phyloP scores from a whole-genome alignment of 805 yeast genomes.

The Candida maesae region DNA sequence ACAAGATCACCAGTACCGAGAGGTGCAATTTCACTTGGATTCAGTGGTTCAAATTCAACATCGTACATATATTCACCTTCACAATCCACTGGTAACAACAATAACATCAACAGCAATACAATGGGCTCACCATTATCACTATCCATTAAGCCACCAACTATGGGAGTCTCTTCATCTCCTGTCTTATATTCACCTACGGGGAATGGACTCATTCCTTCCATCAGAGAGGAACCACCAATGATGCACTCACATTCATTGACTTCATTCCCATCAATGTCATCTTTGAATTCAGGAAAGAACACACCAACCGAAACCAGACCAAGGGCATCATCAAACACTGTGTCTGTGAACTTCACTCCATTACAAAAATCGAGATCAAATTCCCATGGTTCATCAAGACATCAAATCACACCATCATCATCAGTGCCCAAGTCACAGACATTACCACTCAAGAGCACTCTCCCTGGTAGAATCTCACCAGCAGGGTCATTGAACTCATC shows the following conservation, averaged over 20 bases:
- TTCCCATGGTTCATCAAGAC: constrained; percentile 10
- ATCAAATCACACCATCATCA: background rate
- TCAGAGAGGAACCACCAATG: constrained; percentile 16
- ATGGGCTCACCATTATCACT: constrained; percentile 9
- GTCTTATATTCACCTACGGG: constrained; percentile 24
- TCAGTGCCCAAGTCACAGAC: background rate
- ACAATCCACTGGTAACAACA: too few relatives aligned
- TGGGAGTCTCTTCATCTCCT: constrained; percentile 23
- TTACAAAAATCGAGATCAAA: constrained; percentile 15
- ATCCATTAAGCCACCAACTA: constrained; percentile 21
- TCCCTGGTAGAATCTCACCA: constrained; percentile 10
- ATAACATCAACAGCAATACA: constrained; percentile 1
- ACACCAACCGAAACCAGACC: constrained; percentile 11
- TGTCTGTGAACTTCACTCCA: constrained; percentile 8
- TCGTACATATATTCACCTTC: constrained; percentile 26
- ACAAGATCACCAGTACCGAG: constrained; percentile 26
- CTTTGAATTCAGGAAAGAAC: constrained; percentile 17
- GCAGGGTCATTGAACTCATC: constrained; percentile 3
- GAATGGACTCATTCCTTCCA: constrained; percentile 13
- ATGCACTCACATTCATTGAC: constrained; percentile 11
- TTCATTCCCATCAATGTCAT: constrained; percentile 26
- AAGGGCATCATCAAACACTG: constrained; percentile 10
- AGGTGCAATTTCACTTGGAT: constrained; percentile 23
- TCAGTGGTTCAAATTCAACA: constrained; percentile 22
- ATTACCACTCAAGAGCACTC: background rate